phyloP scores from a whole-genome alignment of 1,284 basidiomycete species.

The Tetrapyrgos nigripes region DNA sequence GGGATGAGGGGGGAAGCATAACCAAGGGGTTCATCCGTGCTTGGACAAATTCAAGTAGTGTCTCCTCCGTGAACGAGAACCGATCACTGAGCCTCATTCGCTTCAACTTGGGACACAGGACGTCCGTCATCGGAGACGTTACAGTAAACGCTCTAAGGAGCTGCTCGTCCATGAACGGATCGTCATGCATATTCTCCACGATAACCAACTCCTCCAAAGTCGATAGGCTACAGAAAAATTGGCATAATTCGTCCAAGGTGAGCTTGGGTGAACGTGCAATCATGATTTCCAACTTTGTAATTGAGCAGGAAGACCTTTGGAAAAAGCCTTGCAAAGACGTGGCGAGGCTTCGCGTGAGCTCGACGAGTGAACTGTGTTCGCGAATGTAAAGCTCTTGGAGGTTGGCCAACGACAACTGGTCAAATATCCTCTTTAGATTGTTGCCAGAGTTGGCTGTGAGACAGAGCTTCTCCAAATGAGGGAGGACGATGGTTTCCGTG shows the following conservation, averaged over 20 bases:
- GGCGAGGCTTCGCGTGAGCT: background rate
- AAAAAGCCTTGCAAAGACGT: slow-evolving; percentile 2
- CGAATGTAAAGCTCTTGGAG: slow-evolving; percentile 6
- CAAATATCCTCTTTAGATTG: background rate
- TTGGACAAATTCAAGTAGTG: slow-evolving; percentile 1
- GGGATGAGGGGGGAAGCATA: background rate
- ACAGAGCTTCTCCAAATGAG: slow-evolving; percentile 5
- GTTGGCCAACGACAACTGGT: background rate
- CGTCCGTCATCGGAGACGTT: background rate
- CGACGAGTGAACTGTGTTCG: background rate
- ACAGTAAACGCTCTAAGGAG: slow-evolving; percentile 4
- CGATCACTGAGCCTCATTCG: background rate
- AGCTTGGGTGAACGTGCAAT: background rate
- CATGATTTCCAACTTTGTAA: slow-evolving; percentile 1
- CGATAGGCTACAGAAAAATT: background rate
- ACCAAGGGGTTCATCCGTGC: background rate
- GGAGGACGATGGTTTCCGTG: slow-evolving; percentile 1
- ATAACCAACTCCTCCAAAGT: background rate
- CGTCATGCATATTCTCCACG: background rate
- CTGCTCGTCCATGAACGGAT: slow-evolving; percentile 6
- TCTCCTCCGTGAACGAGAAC: background rate
- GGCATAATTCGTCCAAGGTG: background rate
- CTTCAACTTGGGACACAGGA: slow-evolving; percentile 2
- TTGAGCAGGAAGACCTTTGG: background rate
- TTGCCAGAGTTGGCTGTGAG: background rate